A percentile compares a stretch with the other conserved stretches of the same genome.
Conservation (phyloP, 306 rosid species). For the cucumber (Cucumis sativus) region Cucumber_9930_V3 NC_026656.2:20087001-20087500, state of each 20-base stretch:
- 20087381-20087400: no score
- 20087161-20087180: slow-evolving; percentile 32
- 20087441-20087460: background rate
- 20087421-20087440: background rate
- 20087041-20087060: slow-evolving; percentile 1
- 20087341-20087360: background rate
- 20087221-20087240: no score
- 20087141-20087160: slow-evolving; percentile 15
- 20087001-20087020: slow-evolving; percentile 5
- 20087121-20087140: slow-evolving; percentile 20
- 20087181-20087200: slow-evolving; percentile 21
- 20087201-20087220: background rate
- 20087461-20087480: no score
- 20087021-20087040: background rate
- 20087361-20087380: no score
- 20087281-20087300: background rate
- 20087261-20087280: background rate
- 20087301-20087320: background rate
- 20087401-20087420: background rate
- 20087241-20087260: background rate
- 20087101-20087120: slow-evolving; percentile 34
- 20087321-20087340: background rate
- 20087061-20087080: slow-evolving; percentile 26
- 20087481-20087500: no score
- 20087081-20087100: slow-evolving; percentile 18